Base-by-base conservation (phyloP, 2,329 filamentous ascomycete species). In the Aspergillus melleus region DNA sequence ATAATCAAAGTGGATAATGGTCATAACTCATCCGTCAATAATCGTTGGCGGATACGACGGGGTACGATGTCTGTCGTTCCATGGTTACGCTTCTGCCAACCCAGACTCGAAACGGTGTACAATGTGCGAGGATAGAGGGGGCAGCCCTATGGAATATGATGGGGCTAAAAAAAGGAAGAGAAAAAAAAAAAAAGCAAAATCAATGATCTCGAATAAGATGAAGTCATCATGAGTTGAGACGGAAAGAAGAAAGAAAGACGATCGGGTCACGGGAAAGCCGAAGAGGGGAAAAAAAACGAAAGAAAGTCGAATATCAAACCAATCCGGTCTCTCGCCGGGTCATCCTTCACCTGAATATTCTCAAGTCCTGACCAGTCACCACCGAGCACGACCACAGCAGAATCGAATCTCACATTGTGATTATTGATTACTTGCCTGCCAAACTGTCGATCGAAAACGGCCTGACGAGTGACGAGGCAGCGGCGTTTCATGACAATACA, bases 381-480 rank as follows among this genome's bases (percentile, higher is more conserved):
- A 26, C 36, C 52, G 47, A 61, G 55, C 30, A 53, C 24, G 26
- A 49, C 30, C 16, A 49, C 36, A 60, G 59, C 59, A 61, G 59
- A 61, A 61, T 55, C 51, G 52, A 58, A 61, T 59, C 59, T 61
- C 56, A 61, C 56, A 55, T 49, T 52, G 20, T 49, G 32, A 50
- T 49, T 32, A 10, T 46, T 46, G 53, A 51, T 58, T 19, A 16
- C 50, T 58, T 60, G 55, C 50, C 54, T 29, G 30, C 14, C 30
- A n/a, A 52, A 55, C 47, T 55, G 62, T 61, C 58, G 65, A 67
- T 65, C 65, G 55, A 64, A 36, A 67, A 56, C 64, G 65, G 62
- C 59, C 22, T 58, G 42, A 46, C 14, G 42, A 46, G 42, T 9
- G 42, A 50, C 22, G 3, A 29, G 26, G 26, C 26, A 8, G 26